Evolutionary conservation across 2,329 filamentous ascomycete species (phyloP), one percentile per base, ranked within the genome.

Genomic region (Exophiala calicioides): DNA sequence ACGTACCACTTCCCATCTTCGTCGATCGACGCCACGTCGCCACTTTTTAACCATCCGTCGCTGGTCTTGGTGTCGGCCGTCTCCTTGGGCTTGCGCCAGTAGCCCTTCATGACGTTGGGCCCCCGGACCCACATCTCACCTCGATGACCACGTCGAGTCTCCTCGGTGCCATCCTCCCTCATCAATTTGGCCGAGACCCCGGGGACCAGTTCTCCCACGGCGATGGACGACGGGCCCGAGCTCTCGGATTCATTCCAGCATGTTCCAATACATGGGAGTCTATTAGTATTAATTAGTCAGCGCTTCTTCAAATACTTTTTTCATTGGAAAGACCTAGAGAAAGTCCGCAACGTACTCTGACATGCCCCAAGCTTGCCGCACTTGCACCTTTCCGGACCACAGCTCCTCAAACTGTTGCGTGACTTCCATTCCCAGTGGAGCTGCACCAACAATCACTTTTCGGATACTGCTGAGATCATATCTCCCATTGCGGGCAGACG

Each of bases 281-380:
- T 73, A 19, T 23, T 9, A 43, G 20, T n/a, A 12, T 8, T 19
- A 18, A 20, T 27, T 27, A 27, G 24, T n/a, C 7, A 7, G 24
- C 24, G n/a, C n/a, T 27, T 7, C 24, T 27, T 27, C 5, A 16
- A 29, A 21, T 16, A 21, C 8, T 12, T 12, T 20, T 9, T 12
- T 8, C 33, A 8, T 8, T 19, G 13, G 5, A 36, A 18, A n/a
- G 20, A 10, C 5, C 5, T 13, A 12, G 18, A 19, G 15, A 20
- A 16, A 15, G 24, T 27, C 12, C 7, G 24, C 24, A 27, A 27
- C 35, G 12, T 76, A 79, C 60, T 93, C 88, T 1, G 88, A 93
- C 88, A 94, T 90, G 4, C 89, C 89, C 85, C 86, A 93, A 3
- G 86, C 88, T 66, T 76, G 73, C 4, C 64, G 66, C 5, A 77